Conservation (phyloP, 495 filamentous ascomycete genomes). For the Hamigera avellanea region DNA sequence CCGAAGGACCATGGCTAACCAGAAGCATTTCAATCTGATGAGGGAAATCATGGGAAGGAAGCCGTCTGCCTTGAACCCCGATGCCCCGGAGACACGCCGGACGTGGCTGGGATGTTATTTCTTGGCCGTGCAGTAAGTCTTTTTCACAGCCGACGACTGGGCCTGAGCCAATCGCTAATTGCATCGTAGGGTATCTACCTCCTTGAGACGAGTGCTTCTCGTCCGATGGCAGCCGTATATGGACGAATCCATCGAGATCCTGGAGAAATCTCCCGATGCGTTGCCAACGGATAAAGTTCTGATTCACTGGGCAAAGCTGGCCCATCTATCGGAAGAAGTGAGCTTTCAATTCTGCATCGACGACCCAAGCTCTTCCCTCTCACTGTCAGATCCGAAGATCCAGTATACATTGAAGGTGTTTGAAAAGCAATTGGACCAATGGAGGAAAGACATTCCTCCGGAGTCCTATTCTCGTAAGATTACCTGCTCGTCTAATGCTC, state of each 20-base stretch:
- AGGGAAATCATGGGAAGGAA: slow-evolving; percentile 26
- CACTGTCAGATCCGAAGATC: slow-evolving; percentile 63
- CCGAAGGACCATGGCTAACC: slow-evolving; percentile 19
- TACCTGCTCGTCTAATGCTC: neutral
- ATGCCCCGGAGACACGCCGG: slow-evolving; percentile 60
- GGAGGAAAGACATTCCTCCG: slow-evolving; percentile 41
- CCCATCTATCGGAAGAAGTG: slow-evolving; percentile 72
- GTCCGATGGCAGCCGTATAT: slow-evolving; percentile 77
- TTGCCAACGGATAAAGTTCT: slow-evolving; percentile 60
- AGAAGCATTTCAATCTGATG: slow-evolving; percentile 17
- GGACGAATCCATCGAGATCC: slow-evolving; percentile 66
- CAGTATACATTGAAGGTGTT: slow-evolving; percentile 67
- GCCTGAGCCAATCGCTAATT: too few relatives aligned
- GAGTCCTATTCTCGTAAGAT: slow-evolving; percentile 26
- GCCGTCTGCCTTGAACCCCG: slow-evolving; percentile 41
- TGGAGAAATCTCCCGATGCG: slow-evolving; percentile 61
- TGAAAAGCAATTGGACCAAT: slow-evolving; percentile 62
- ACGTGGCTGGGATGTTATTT: slow-evolving; percentile 81
- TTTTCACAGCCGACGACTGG: too few relatives aligned
- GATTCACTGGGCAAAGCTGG: slow-evolving; percentile 65
- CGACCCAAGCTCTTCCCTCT: slow-evolving; percentile 48
- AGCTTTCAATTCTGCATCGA: slow-evolving; percentile 66
- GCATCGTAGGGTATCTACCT: slow-evolving; percentile 61
- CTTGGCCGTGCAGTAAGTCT: slow-evolving; percentile 43
- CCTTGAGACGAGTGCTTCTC: slow-evolving; percentile 69